A percentile compares a stretch with the other conserved stretches of the same genome.
Conservation (phyloP, 495 filamentous ascomycete species). For the Penicillium paxilli region DNA sequence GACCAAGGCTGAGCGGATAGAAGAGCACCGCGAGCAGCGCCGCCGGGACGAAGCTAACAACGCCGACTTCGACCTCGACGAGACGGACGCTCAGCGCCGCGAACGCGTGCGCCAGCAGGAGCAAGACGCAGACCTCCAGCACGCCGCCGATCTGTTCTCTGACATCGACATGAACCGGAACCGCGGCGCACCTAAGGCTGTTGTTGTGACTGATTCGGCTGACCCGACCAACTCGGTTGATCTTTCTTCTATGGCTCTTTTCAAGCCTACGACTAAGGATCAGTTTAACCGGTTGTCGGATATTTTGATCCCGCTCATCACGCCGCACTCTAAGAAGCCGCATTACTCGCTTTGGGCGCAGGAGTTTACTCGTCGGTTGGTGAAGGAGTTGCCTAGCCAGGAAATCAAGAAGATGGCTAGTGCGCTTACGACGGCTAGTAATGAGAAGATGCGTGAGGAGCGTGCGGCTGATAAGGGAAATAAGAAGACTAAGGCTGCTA, state of each 20-base stretch:
- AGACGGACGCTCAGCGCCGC: slow-evolving; percentile 65
- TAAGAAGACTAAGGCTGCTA: slow-evolving; percentile 94
- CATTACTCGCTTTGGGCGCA: slow-evolving; percentile 87
- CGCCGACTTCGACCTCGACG: slow-evolving; percentile 56
- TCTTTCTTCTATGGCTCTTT: slow-evolving; percentile 73
- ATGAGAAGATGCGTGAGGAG: slow-evolving; percentile 99
- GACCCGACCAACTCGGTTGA: slow-evolving; percentile 81
- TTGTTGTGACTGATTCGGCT: slow-evolving; percentile 62
- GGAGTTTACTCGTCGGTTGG: slow-evolving; percentile 84
- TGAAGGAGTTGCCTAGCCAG: slow-evolving; percentile 82
- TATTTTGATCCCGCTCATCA: slow-evolving; percentile 72
- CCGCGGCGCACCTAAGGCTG: slow-evolving; percentile 58
- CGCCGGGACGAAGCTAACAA: slow-evolving; percentile 47
- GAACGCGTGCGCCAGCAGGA: slow-evolving; percentile 74
- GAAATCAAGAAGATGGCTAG: slow-evolving; percentile 95
- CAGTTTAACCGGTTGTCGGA: slow-evolving; percentile 78
- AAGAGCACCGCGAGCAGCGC: slow-evolving; percentile 61
- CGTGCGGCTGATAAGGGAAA: slow-evolving; percentile 89
- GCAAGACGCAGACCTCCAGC: slow-evolving; percentile 83
- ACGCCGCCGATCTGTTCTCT: slow-evolving; percentile 91
- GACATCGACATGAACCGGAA: slow-evolving; percentile 69
- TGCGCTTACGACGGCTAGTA: slow-evolving; percentile 78
- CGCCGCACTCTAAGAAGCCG: slow-evolving; percentile 76
- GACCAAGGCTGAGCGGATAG: slow-evolving; percentile 81
- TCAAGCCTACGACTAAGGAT: slow-evolving; percentile 84